Evolutionary conservation across 2,329 filamentous ascomycete genomes (phyloP).

Genomic region (Aspergillus glaucus): DNA sequence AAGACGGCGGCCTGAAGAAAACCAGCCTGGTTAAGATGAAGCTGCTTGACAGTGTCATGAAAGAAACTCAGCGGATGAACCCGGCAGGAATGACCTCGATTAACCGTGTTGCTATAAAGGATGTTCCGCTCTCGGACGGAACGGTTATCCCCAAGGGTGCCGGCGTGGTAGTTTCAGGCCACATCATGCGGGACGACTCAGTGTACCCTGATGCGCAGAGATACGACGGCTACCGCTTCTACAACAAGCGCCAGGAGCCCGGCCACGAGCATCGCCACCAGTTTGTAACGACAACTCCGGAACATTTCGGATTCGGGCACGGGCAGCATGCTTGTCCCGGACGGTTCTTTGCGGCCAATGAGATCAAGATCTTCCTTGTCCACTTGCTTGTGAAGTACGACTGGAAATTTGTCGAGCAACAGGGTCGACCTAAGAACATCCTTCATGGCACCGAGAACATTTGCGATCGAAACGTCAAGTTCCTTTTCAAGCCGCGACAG

Average conservation of each 20-base stretch:
- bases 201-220: slow-evolving; percentile 21
- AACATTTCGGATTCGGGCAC: slow-evolving; percentile 32
- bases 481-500: slow-evolving; percentile 20
- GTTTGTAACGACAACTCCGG: slow-evolving; percentile 23
- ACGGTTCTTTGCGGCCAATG: slow-evolving; percentile 51
- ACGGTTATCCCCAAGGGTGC: slow-evolving; percentile 24
- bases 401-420: slow-evolving; percentile 35
- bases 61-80: slow-evolving; percentile 26
- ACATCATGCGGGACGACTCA: slow-evolving; percentile 21
- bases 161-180: slow-evolving; percentile 17
- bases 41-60: slow-evolving; percentile 31
- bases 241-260: slow-evolving; percentile 22
- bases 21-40: slow-evolving; percentile 28
- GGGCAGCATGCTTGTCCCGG: slow-evolving; percentile 42
- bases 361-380: slow-evolving; percentile 51
- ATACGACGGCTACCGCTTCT: slow-evolving; percentile 32
- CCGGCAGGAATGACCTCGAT: slow-evolving; percentile 19
- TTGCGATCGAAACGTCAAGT: slow-evolving; percentile 19
- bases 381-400: slow-evolving; percentile 51
- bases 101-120: slow-evolving; percentile 17
- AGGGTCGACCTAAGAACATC: slow-evolving; percentile 34
- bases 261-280: slow-evolving; percentile 25
- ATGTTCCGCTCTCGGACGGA: slow-evolving; percentile 24
- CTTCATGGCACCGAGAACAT: slow-evolving; percentile 44
- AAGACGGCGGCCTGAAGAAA: slow-evolving; percentile 33